Evolutionary conservation across 371 early-diverging fungal species (phyloP), one percentile per base, ranked within the genome.

Genomic region (Mortierella sp.): DNA sequence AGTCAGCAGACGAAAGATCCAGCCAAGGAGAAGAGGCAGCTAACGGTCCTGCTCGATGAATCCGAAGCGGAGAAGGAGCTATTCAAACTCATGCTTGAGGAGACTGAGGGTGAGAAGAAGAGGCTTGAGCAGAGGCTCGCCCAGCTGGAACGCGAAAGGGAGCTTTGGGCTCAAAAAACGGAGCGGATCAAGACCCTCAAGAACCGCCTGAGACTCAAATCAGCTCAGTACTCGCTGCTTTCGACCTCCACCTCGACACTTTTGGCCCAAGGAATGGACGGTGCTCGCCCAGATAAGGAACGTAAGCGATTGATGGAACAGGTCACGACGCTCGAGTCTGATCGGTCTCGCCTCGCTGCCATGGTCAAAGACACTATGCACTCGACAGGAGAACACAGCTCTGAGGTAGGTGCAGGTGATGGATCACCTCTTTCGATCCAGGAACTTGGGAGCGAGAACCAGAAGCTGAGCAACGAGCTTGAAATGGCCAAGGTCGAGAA

Each of bases 51-150:
- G 30, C 56, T 74, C 2, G 74, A 74, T 49, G 74, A 74, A 38
- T 28, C 61, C 19, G 68, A 74, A 58, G 74, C 68, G 3, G 74
- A 74, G 31, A 74, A 68, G 61, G 74, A 74, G 39, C 54, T 74
- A 7, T 68, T 68, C 61, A 74, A 74, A 54, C 45, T 74, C 52
- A 74, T 74, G 74, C 39, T 74, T 46, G 74, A 74, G 45, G 74
- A 74, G 45, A 74, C 74, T 14, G 74, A 74, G 47, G 51, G 58
- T 24, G 74, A 74, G 58, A 74, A 74, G 64, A 74, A 74, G 54
- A 50, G 74, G 9, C n/a, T 74, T 41, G 74, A 74, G 48, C n/a
- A 48, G 41, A 74, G 51, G 46, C 34, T 64, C 9, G 42, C 48
- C 1, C 68, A 64, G 42, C 19, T 54, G 21, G 74, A 74, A 18